Evolutionary conservation across 345 rosid species (phyloP), one percentile per base, ranked within the genome.

Genomic region (Eucalyptus pauciflora): DNA sequence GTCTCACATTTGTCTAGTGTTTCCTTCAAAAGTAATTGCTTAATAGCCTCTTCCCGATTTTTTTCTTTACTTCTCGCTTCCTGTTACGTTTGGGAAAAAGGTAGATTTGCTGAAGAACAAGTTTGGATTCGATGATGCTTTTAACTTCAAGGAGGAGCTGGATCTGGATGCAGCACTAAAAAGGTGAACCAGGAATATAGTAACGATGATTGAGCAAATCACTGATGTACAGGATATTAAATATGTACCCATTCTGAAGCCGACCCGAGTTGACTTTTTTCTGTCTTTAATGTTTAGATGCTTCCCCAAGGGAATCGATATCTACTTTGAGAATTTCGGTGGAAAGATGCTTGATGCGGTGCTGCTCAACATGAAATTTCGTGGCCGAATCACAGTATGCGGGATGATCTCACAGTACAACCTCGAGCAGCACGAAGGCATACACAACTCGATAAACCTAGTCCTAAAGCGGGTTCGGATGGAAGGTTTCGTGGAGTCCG

Each of bases 91-190:
- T 31, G 79, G 5, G 22, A 8, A 15, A 27, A n/a, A 96, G 96
- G 97, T 96, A 87, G 94, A 95, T 79, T 90, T 96, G 37, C 90
- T 95, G 54, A 96, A 90, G 92, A 92, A 85, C 60, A 92, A 94
- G 92, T 91, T 96, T 51, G 96, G 97, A 67, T 96, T 95, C 88
- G 94, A 96, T 89, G 96, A 92, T 31, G 97, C 97, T 90, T 95
- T 95, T 91, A 96, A 96, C 93, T 95, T 95, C 90, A 95, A 96
- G 87, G 96, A 95, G 71, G 98, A 95, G 81, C 50, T 51, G 22
- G 91, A 95, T 89, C 89, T 93, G 41, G 90, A 80, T 89, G 95
- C 94, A 80, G 94, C 96, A 48, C 83, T 96, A 86, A 95, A 94
- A 89, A 94, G 96, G 98, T 95, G 45, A 69, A 37, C 25, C 43